Conservation (phyloP, 2,329 filamentous ascomycete species). For the Penicillium sp. region DNA sequence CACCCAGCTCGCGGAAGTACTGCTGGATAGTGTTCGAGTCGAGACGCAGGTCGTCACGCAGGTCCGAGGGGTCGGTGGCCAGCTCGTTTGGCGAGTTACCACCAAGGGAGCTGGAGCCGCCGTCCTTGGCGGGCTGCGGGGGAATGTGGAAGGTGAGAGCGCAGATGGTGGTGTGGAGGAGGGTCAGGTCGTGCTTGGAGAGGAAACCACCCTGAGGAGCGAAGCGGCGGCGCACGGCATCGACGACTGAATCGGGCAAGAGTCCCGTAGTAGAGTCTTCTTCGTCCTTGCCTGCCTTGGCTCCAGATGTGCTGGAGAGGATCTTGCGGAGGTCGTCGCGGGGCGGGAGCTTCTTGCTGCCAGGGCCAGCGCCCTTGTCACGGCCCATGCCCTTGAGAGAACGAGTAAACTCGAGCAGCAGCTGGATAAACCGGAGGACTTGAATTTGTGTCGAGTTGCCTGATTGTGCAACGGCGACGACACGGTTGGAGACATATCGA, state of each 20-base stretch:
- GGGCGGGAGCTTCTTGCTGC: conserved; percentile 44
- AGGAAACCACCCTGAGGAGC: conserved; percentile 40
- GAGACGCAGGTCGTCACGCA: conserved; percentile 48
- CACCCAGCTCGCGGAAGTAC: conserved; percentile 52
- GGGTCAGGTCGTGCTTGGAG: conserved; percentile 43
- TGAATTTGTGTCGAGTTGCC: conserved; percentile 47
- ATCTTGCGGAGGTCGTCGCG: conserved; percentile 44
- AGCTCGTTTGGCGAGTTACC: conserved; percentile 41
- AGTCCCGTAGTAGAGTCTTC: conserved; percentile 21
- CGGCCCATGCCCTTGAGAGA: conserved; percentile 35
- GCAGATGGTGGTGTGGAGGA: conserved; percentile 50
- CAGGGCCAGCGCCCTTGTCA: conserved; percentile 30
- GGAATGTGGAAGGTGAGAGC: conserved; percentile 50
- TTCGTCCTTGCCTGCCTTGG: conserved; percentile 22
- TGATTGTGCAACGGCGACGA: conserved; percentile 41
- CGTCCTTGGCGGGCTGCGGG: conserved; percentile 42
- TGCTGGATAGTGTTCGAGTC: conserved; percentile 40
- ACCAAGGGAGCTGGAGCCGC: conserved; percentile 38
- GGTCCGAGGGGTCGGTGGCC: conserved; percentile 48
- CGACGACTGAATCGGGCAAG: conserved; percentile 43
- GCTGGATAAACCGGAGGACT: conserved; percentile 48
- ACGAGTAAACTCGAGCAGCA: conserved; percentile 47
- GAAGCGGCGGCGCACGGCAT: conserved; percentile 45
- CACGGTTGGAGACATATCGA: conserved; percentile 48
- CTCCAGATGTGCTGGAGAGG: conserved; percentile 32